These are phyloP conservation scores for Quercus rubra DNA, from an alignment of 306 rosid species.

Conservation along the genomic window DNA sequence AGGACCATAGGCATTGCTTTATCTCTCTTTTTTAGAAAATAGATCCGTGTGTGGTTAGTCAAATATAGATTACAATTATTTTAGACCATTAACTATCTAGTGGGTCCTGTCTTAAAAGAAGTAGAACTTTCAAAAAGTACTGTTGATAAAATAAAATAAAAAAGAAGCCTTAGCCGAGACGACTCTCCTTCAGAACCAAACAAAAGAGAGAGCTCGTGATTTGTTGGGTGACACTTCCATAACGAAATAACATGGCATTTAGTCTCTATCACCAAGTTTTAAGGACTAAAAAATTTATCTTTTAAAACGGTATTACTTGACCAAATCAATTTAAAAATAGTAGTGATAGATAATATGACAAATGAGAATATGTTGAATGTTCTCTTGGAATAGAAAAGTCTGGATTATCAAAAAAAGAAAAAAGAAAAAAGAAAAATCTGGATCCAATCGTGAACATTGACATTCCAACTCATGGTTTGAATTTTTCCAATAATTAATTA, in stretches of 20 bases:
- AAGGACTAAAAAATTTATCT: background rate
- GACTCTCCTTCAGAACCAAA: too few species aligned
- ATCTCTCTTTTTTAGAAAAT: too few species aligned
- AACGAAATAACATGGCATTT: background rate
- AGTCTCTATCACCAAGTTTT: background rate
- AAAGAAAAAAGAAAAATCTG: background rate
- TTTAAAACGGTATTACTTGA: background rate
- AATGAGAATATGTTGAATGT: background rate
- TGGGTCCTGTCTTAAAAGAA: too few species aligned
- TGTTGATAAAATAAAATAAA: too few species aligned
- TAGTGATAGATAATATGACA: background rate
- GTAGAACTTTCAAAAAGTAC: too few species aligned
- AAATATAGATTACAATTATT: too few species aligned
- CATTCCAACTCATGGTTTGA: background rate
- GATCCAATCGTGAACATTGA: background rate
- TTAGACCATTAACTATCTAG: too few species aligned
- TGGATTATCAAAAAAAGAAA: background rate
- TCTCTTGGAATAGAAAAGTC: background rate
- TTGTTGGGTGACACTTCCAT: too few species aligned
- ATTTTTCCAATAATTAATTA: background rate
- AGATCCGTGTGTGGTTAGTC: too few species aligned
- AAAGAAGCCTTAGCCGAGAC: too few species aligned
- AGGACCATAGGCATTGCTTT: too few species aligned
- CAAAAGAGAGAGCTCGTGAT: too few species aligned
- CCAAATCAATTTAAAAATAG: slow-evolving; percentile 1